Conservation (phyloP, 2,329 filamentous ascomycete genomes). For the Bretziella fagacearum region DNA sequence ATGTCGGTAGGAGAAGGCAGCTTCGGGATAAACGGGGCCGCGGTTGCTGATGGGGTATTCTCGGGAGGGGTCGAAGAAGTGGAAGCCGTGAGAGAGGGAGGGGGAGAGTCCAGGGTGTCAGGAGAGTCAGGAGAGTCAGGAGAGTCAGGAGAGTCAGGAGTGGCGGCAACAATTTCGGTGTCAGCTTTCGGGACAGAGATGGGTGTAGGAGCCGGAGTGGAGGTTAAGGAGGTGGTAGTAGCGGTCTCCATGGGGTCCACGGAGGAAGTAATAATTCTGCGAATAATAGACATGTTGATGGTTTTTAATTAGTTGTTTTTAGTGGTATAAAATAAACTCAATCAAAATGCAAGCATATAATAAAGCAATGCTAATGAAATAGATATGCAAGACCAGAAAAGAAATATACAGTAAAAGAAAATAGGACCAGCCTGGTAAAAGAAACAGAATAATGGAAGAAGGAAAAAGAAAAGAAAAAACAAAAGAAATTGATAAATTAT, state of each 20-base stretch:
- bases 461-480: neutral
- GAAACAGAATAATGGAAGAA: neutral
- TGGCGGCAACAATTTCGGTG: neutral
- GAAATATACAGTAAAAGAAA: neutral
- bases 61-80: neutral
- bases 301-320: too few species aligned
- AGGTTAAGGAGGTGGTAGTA: neutral
- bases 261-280: neutral
- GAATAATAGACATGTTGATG: slow-evolving; percentile 8
- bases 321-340: neutral
- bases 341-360: too few species aligned
- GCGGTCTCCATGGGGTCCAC: neutral
- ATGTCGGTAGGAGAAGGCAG: neutral
- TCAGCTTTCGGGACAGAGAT: neutral
- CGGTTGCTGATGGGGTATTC: neutral
- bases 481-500: neutral
- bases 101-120: neutral
- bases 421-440: neutral
- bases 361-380: too few species aligned
- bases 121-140: neutral
- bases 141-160: neutral
- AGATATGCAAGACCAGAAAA: too few species aligned
- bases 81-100: neutral
- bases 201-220: neutral
- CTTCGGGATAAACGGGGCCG: neutral